Base-by-base conservation (phyloP, 495 filamentous ascomycete genomes). In the Amorphotheca resinae region DNA sequence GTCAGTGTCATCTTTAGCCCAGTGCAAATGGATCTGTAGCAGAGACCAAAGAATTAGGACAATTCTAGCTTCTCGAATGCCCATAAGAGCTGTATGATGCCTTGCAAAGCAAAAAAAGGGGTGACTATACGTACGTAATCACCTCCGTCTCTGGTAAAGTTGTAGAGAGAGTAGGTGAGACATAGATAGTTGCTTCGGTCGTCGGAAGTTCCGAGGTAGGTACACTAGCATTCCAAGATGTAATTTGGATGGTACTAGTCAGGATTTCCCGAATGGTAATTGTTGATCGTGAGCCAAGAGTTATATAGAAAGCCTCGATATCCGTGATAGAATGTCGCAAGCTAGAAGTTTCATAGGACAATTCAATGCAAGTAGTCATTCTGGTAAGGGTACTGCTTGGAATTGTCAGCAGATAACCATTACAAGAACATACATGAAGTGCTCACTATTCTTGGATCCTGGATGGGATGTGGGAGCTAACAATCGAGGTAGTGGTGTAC, bases 191-290 rank as follows among this genome's bases (percentile, higher is more conserved):
- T 9, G 45, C 33, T 15, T 51, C 46, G 6, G 26, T 44, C 30
- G 49, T 52, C 6, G 52, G 52, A 15, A 45, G 42, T 41, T 52
- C 49, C 9, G 25, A n/a, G 17, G 49, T 56, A 1, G 32, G 20
- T 2, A 50, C 48, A 14, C 48, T 32, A 2, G 53, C 53, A 22
- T 49, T 48, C 14, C 25, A 21, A 16, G 31, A 34, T 18, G 49
- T 52, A 1, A 39, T 41, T 11, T 22, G 12, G 26, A 55, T 40
- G 1, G 43, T 48, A 18, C 37, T 40, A 0, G 52, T 55, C 14
- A 18, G 22, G 3, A 49, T 52, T 2, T 39, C 31, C 2, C 23
- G 30, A 22, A 44, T 26, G 14, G 50, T 44, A 9, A 54, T 41
- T 8, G 51, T 54, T 8, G 43, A 42, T 14, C 44, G 44, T 3